These are phyloP conservation scores for Aspergillus mulundensis DNA, from an alignment of 495 filamentous ascomycete species.

Conservation along the genomic window DNA sequence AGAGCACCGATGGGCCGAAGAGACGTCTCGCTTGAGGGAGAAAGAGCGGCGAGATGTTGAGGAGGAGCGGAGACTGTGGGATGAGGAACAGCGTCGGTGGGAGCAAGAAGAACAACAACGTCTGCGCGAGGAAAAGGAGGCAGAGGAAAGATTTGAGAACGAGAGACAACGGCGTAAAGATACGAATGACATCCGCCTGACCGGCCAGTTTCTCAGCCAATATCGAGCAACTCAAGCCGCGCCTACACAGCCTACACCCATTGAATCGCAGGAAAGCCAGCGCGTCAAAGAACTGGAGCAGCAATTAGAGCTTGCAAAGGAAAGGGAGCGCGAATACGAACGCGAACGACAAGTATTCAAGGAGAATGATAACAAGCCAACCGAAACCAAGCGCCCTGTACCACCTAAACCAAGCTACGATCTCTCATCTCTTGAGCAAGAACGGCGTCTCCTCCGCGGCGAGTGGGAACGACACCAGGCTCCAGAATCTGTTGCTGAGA, in stretches of 20 bases:
- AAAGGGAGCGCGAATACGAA: conserved; percentile 82
- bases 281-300: conserved; percentile 79
- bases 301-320: conserved; percentile 78
- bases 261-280: conserved; percentile 48
- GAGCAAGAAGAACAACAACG: conserved; percentile 74
- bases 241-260: conserved; percentile 3
- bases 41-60: conserved; percentile 65
- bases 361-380: conserved; percentile 32
- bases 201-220: conserved; percentile 81
- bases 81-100: conserved; percentile 80
- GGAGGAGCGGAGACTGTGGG: conserved; percentile 76
- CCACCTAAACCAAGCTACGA: conserved; percentile 55
- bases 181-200: conserved; percentile 61
- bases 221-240: conserved; percentile 59
- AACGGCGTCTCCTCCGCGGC: conserved; percentile 66
- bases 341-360: conserved; percentile 63
- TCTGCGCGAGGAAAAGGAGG: conserved; percentile 67
- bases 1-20: conserved; percentile 75
- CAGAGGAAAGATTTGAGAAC: conserved; percentile 59
- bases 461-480: conserved; percentile 60
- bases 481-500: conserved; percentile 31
- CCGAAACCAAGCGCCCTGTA: conserved; percentile 40
- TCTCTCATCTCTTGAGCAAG: conserved; percentile 68
- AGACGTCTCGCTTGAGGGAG: conserved; percentile 63
- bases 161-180: conserved; percentile 61